Conservation (phyloP, 768 basidiomycete species). For the Phlegmacium glaucopus region DNA sequence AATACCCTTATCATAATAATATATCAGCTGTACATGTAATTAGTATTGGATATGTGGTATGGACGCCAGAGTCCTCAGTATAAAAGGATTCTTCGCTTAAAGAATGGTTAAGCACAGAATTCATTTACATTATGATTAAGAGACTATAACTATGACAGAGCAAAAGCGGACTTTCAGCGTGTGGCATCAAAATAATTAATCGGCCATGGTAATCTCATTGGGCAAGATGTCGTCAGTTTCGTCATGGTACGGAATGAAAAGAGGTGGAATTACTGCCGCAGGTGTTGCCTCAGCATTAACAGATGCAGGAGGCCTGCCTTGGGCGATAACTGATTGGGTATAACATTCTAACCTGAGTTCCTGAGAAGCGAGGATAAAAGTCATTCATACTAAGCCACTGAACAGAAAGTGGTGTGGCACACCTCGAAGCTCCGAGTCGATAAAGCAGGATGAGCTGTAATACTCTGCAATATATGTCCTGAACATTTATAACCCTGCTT, state of each 20-base stretch:
- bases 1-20: too few relatives aligned
- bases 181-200: neutral
- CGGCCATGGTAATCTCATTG: slow-evolving; percentile 5
- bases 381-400: neutral
- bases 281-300: slow-evolving; percentile 19
- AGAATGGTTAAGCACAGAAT: too few relatives aligned
- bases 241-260: slow-evolving; percentile 20
- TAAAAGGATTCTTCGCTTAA: too few relatives aligned
- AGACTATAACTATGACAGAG: too few relatives aligned
- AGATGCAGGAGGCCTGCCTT: slow-evolving; percentile 17
- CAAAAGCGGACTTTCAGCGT: too few relatives aligned
- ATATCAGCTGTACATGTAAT: too few relatives aligned
- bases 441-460: slow-evolving; percentile 23
- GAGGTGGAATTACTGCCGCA: slow-evolving; percentile 22
- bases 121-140: too few relatives aligned
- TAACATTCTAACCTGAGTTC: slow-evolving; percentile 31
- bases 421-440: slow-evolving; percentile 26
- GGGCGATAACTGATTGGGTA: slow-evolving; percentile 21
- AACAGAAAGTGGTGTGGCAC: neutral
- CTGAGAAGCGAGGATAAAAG: slow-evolving; percentile 11
- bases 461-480: slow-evolving; percentile 24
- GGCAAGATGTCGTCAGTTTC: slow-evolving; percentile 6
- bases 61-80: too few relatives aligned
- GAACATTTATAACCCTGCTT: neutral
- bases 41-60: too few relatives aligned